Percentiles rank a stretch among this genome's conserved stretches.
Evolutionary conservation across 495 filamentous ascomycete species (phyloP).

Genomic region (Penicillium salamii): DNA sequence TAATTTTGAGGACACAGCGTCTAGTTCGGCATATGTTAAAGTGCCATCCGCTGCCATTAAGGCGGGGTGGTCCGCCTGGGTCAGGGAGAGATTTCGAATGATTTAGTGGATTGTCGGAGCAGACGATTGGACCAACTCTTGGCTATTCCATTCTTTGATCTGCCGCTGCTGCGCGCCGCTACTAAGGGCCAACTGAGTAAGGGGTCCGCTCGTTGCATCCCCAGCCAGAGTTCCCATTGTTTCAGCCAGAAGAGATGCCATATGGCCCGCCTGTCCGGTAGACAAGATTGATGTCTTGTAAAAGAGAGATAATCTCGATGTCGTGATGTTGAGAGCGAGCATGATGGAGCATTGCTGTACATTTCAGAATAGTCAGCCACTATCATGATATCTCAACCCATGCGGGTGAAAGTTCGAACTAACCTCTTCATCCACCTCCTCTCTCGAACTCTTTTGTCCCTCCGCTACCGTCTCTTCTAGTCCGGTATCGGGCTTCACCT

Average conservation of each 20-base stretch:
- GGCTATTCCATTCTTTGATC: not conserved
- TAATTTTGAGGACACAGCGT: not conserved
- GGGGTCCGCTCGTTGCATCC: not conserved
- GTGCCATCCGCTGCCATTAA: slow-evolving; percentile 11
- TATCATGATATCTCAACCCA: too few relatives aligned
- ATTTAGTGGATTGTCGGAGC: not conserved
- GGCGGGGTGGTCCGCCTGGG: not conserved
- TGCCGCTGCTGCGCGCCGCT: not conserved
- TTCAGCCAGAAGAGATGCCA: not conserved
- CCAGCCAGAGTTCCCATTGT: not conserved
- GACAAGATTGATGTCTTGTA: not conserved
- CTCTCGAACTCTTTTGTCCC: not conserved
- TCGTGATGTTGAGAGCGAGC: not conserved
- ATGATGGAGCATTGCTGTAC: not conserved
- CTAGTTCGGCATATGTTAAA: slow-evolving; percentile 2
- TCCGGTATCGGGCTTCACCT: not conserved
- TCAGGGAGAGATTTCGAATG: not conserved
- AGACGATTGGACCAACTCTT: not conserved
- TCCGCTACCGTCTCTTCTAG: not conserved
- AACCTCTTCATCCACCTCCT: not conserved
- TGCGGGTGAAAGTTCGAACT: too few relatives aligned
- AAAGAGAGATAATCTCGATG: not conserved
- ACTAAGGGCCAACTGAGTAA: not conserved
- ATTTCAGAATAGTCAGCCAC: not conserved
- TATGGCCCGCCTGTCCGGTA: not conserved